phyloP scores from a whole-genome alignment of 345 rosid genomes.

The Sonneratia alba region DNA sequence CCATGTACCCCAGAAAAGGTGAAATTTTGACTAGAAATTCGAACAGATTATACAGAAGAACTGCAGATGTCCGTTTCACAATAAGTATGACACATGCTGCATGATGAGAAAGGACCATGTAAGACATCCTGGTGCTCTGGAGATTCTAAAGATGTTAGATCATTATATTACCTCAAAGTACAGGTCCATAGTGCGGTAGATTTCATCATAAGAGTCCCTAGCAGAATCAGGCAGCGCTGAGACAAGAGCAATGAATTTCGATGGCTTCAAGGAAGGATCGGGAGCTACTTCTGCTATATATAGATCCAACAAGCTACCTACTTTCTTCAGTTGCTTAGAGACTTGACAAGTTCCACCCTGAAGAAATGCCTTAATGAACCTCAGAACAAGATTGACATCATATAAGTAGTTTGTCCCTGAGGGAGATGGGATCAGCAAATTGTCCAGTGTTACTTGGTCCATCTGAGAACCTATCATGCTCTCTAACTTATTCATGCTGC shows the following conservation, averaged over 20 bases:
- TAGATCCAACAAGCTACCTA: slow-evolving; percentile 58
- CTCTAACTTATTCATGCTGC: slow-evolving; percentile 54
- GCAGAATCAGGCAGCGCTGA: slow-evolving; percentile 58
- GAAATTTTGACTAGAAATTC: background rate
- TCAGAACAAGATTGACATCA: slow-evolving; percentile 63
- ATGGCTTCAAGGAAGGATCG: slow-evolving; percentile 63
- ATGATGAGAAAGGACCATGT: background rate
- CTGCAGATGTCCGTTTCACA: background rate
- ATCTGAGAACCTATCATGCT: slow-evolving; percentile 66
- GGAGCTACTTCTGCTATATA: slow-evolving; percentile 89
- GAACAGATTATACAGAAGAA: background rate
- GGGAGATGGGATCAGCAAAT: slow-evolving; percentile 77
- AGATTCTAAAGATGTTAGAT: background rate
- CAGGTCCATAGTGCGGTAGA: slow-evolving; percentile 67
- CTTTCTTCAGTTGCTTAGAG: slow-evolving; percentile 40
- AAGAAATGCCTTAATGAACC: slow-evolving; percentile 56
- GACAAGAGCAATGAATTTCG: slow-evolving; percentile 59
- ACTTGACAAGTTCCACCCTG: slow-evolving; percentile 20
- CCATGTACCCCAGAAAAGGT: no score
- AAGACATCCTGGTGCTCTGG: no score
- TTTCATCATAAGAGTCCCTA: slow-evolving; percentile 52
- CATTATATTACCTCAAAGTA: slow-evolving; percentile 56
- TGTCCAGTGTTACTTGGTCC: slow-evolving; percentile 74
- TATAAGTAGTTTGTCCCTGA: slow-evolving; percentile 40
- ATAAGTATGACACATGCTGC: background rate